Evolutionary conservation across 257 asterid species (phyloP).

Genomic region (Rauvolfia tetraphylla): DNA sequence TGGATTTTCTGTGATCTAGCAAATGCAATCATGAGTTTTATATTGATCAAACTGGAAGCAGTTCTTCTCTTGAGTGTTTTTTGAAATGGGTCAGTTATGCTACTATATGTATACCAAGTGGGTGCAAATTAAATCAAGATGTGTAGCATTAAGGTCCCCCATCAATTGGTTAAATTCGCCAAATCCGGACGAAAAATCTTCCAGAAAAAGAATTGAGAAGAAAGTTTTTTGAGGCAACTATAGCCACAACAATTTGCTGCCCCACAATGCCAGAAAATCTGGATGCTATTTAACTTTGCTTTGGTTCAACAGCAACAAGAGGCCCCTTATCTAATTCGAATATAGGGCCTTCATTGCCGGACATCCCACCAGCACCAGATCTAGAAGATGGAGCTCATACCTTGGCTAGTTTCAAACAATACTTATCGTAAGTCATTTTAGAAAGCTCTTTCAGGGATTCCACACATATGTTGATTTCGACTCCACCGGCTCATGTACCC

Average conservation of each 20-base stretch:
- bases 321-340: slow-evolving; percentile 22
- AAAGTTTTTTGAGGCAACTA: slow-evolving; percentile 8
- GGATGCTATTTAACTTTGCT: slow-evolving; percentile 28
- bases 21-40: not conserved
- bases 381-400: slow-evolving; percentile 19
- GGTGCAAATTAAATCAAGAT: not conserved
- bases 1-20: not conserved
- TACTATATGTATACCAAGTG: not conserved
- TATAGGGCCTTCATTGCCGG: slow-evolving; percentile 35
- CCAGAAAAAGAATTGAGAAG: slow-evolving; percentile 1
- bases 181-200: not conserved
- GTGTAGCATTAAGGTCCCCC: not conserved
- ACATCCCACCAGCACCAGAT: slow-evolving; percentile 26
- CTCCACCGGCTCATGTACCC: slow-evolving; percentile 23
- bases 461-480: slow-evolving; percentile 2
- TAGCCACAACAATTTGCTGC: slow-evolving; percentile 19
- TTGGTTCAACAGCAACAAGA: slow-evolving; percentile 17
- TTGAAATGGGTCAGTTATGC: not conserved
- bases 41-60: not conserved
- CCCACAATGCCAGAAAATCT: slow-evolving; percentile 45
- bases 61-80: not conserved
- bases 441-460: slow-evolving; percentile 16
- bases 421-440: slow-evolving; percentile 13
- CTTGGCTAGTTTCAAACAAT: slow-evolving; percentile 2
- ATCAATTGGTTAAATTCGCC: not conserved